Conservation (phyloP, 495 filamentous ascomycete genomes). For the Margaritispora aquatica region DNA sequence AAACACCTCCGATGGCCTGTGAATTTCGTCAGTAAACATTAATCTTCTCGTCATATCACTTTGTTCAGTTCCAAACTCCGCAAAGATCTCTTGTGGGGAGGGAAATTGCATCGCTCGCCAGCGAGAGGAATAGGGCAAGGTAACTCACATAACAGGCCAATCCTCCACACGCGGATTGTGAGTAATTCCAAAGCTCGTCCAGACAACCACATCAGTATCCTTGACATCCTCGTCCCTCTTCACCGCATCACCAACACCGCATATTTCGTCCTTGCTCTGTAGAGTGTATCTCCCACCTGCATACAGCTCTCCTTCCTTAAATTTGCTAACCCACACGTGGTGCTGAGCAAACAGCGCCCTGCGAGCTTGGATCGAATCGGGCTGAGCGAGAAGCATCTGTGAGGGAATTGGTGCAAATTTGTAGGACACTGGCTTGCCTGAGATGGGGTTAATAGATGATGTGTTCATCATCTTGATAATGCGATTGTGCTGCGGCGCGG, state of each 20-base stretch:
- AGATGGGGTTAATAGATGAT: slow-evolving; percentile 60
- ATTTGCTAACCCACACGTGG: slow-evolving; percentile 33
- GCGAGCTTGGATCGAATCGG: slow-evolving; percentile 27
- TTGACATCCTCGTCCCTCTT: slow-evolving; percentile 33
- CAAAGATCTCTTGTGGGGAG: background rate
- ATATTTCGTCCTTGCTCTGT: slow-evolving; percentile 36
- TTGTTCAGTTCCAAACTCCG: too few relatives aligned
- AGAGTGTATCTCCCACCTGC: slow-evolving; percentile 37
- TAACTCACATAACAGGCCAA: slow-evolving; percentile 47
- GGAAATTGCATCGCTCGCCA: too few relatives aligned
- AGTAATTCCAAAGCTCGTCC: slow-evolving; percentile 54
- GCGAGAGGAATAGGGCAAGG: background rate
- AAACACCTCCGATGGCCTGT: slow-evolving; percentile 49
- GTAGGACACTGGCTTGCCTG: slow-evolving; percentile 36
- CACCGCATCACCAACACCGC: slow-evolving; percentile 22
- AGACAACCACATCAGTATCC: slow-evolving; percentile 50
- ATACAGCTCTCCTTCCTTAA: slow-evolving; percentile 32
- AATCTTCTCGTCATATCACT: background rate
- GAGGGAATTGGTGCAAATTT: slow-evolving; percentile 27
- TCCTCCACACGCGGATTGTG: slow-evolving; percentile 51
- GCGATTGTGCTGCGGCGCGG: slow-evolving; percentile 54
- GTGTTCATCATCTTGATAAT: slow-evolving; percentile 74
- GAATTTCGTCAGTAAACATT: background rate
- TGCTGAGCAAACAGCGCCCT: slow-evolving; percentile 32
- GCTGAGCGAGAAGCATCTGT: slow-evolving; percentile 31